Evolutionary conservation across 2,329 filamentous ascomycete genomes (phyloP).

Genomic region (Trichoderma polysporum): DNA sequence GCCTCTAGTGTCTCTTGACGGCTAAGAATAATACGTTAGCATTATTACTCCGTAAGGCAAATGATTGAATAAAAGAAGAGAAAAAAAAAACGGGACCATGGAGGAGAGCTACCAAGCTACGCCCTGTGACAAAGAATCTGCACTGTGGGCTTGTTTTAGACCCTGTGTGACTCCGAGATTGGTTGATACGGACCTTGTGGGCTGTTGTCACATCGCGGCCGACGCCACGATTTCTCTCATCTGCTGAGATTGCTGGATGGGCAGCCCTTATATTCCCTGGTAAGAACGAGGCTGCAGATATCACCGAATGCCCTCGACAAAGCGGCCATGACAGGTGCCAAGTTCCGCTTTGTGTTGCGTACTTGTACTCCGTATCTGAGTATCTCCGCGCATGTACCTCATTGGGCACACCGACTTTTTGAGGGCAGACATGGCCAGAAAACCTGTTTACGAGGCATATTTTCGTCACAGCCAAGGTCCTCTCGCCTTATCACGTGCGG

Average conservation of each 20-base stretch:
- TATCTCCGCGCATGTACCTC: not conserved
- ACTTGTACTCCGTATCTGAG: not conserved
- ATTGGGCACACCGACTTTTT: constrained; percentile 20
- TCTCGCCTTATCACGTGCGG: constrained; percentile 2
- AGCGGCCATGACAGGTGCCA: not conserved
- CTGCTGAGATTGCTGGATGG: not conserved
- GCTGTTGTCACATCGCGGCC: constrained; percentile 12
- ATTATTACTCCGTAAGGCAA: not conserved
- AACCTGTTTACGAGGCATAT: constrained; percentile 10
- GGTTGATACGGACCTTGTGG: not conserved
- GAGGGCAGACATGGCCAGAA: not conserved
- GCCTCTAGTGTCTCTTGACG: not conserved
- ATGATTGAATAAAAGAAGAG: not conserved
- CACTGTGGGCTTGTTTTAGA: constrained; percentile 1
- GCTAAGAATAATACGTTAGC: not conserved
- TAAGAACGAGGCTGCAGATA: not conserved
- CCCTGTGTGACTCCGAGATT: constrained; percentile 22
- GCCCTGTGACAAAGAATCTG: not conserved
- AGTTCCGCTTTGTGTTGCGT: not conserved
- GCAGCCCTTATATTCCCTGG: not conserved
- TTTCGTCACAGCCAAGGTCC: constrained; percentile 5
- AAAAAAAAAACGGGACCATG: not conserved
- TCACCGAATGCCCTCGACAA: not conserved
- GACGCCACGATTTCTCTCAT: not conserved
- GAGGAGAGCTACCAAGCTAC: too few species aligned